Evolutionary conservation across 805 yeast genomes (phyloP).

Genomic region (Kodamaea sagamina): DNA sequence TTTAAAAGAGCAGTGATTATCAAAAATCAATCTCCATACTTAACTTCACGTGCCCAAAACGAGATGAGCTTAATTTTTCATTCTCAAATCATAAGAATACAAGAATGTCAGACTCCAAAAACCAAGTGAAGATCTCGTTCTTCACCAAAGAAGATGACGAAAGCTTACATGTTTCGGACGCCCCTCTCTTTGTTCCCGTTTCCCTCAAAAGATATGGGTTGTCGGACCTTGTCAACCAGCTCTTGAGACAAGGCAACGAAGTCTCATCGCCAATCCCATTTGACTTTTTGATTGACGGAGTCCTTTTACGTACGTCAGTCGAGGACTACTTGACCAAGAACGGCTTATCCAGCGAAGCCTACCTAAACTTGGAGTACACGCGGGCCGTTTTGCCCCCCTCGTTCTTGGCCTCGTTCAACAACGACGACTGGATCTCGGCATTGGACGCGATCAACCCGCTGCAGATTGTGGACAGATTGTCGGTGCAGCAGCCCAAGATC

Average conservation of each 20-base stretch:
- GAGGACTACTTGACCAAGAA: conserved; percentile 74
- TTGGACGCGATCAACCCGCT: conserved; percentile 51
- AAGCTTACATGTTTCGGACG: conserved; percentile 65
- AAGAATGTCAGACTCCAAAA: conserved; percentile 32
- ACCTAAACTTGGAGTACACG: conserved; percentile 82
- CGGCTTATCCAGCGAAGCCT: conserved; percentile 81
- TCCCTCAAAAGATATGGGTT: conserved; percentile 85
- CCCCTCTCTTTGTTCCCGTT: conserved; percentile 87
- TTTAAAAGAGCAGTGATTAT: no score
- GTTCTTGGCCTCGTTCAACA: conserved; percentile 79
- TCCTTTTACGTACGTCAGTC: conserved; percentile 72
- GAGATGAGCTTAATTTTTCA: conserved; percentile 5
- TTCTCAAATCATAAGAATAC: neutral
- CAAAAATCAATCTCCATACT: no score
- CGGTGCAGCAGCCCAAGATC: conserved; percentile 52
- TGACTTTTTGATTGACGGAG: conserved; percentile 88
- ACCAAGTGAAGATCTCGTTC: conserved; percentile 80
- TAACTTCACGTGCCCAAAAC: neutral
- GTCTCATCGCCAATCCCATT: conserved; percentile 71
- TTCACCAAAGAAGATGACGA: conserved; percentile 85
- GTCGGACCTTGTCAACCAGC: conserved; percentile 92
- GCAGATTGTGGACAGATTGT: conserved; percentile 15
- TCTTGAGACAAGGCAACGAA: conserved; percentile 49
- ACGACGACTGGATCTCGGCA: conserved; percentile 95
- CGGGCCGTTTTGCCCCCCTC: conserved; percentile 95